Percentiles rank a stretch among this genome's conserved stretches.
phyloP scores from a whole-genome alignment of 2,329 filamentous ascomycete species.

The Falciphora oryzae region DNA sequence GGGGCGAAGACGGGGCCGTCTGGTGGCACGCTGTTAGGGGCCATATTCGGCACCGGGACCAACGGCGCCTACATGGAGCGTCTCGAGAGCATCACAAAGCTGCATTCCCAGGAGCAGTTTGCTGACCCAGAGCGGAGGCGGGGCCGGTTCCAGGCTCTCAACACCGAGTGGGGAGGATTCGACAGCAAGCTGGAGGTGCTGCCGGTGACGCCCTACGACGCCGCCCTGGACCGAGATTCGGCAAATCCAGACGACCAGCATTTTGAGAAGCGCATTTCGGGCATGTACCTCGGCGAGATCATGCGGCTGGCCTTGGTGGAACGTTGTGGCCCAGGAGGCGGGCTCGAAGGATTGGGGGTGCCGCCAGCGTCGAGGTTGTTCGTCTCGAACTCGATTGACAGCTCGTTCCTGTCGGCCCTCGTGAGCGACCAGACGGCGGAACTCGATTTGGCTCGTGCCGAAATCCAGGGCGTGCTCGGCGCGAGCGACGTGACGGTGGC shows the following conservation, averaged over 20 bases:
- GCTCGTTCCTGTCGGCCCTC: constrained; percentile 8
- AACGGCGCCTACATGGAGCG: constrained; percentile 97
- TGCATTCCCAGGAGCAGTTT: constrained; percentile 36
- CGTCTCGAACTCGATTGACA: constrained; percentile 4
- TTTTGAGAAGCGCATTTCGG: constrained; percentile 98
- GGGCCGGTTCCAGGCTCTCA: constrained; percentile 64
- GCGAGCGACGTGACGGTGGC: not conserved
- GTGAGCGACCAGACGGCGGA: constrained; percentile 6
- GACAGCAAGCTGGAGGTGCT: constrained; percentile 86
- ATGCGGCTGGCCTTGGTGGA: constrained; percentile 69
- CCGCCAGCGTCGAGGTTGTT: not conserved
- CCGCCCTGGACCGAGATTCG: constrained; percentile 67
- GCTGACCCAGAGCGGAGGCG: constrained; percentile 59
- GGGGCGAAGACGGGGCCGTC: constrained; percentile 56
- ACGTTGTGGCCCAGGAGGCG: not conserved
- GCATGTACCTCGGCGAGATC: constrained; percentile 97
- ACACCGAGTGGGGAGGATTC: constrained; percentile 97
- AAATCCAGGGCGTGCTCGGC: not conserved
- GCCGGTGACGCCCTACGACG: constrained; percentile 78
- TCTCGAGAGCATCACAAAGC: constrained; percentile 76
- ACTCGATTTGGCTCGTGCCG: not conserved
- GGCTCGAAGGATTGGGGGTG: constrained; percentile 39
- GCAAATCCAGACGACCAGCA: constrained; percentile 92
- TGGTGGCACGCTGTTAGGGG: constrained; percentile 56
- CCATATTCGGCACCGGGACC: constrained; percentile 95